A percentile compares a stretch with the other conserved stretches of the same genome.
phyloP scores from a whole-genome alignment of 2,329 filamentous ascomycete species.

The Venturia pyrina region DNA sequence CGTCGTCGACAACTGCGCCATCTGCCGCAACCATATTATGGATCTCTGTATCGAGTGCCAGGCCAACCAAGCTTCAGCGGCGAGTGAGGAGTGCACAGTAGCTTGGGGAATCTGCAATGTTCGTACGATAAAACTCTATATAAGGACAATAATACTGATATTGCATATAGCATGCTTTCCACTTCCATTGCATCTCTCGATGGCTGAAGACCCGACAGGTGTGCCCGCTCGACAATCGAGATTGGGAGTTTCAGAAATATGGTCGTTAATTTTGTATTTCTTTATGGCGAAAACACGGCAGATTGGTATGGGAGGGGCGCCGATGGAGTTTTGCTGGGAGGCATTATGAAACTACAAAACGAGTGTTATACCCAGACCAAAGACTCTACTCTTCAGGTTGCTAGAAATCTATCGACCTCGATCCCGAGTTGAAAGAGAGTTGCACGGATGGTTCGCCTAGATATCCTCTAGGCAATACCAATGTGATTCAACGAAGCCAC shows the following conservation, averaged over 20 bases:
- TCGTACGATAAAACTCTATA: slow-evolving; percentile 31
- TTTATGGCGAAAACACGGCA: background rate
- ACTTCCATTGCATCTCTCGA: slow-evolving; percentile 98
- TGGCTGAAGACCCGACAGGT: slow-evolving; percentile 99
- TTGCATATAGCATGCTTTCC: slow-evolving; percentile 75
- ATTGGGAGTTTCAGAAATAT: slow-evolving; percentile 99
- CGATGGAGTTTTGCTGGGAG: background rate
- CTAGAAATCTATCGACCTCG: background rate
- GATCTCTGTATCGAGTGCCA: slow-evolving; percentile 98
- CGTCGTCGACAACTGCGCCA: slow-evolving; percentile 97
- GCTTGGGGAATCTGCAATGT: slow-evolving; percentile 99
- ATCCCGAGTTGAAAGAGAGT: background rate
- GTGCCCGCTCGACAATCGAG: slow-evolving; percentile 91
- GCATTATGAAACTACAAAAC: background rate
- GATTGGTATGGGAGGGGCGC: background rate
- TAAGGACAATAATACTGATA: slow-evolving; percentile 30
- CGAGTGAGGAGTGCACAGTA: slow-evolving; percentile 95
- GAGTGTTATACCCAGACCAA: background rate
- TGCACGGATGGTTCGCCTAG: background rate
- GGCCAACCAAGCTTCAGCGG: slow-evolving; percentile 94
- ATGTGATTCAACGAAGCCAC: background rate
- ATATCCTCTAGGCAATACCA: background rate
- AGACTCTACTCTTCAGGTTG: background rate
- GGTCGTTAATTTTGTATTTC: slow-evolving; percentile 46
- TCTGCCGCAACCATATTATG: slow-evolving; percentile 99